A percentile compares a stretch with the other conserved stretches of the same genome.
phyloP scores from a whole-genome alignment of 1,284 basidiomycete genomes.

The Grifola frondosa region DNA sequence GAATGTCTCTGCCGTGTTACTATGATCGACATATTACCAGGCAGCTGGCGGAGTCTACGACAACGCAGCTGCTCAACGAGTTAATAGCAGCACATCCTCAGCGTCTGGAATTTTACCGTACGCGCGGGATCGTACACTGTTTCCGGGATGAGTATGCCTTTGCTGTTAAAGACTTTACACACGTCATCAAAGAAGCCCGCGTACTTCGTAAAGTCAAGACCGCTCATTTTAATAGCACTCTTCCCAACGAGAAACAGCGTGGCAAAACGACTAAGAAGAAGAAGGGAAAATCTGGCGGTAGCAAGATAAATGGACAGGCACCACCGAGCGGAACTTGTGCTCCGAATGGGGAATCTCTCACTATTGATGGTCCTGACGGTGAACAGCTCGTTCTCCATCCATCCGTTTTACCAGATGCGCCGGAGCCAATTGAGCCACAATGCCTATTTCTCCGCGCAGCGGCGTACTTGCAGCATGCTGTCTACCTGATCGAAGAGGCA shows the following conservation, averaged over 20 bases:
- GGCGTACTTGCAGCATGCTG: slow-evolving; percentile 73
- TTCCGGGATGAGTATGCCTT: slow-evolving; percentile 77
- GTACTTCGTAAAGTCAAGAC: slow-evolving; percentile 60
- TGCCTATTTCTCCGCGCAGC: slow-evolving; percentile 78
- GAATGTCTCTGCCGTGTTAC: background rate
- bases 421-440: slow-evolving; percentile 78
- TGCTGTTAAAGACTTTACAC: slow-evolving; percentile 75
- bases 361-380: slow-evolving; percentile 47
- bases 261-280: slow-evolving; percentile 57
- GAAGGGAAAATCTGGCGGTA: slow-evolving; percentile 28
- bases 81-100: slow-evolving; percentile 71
- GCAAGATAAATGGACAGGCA: slow-evolving; percentile 60
- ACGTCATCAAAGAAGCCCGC: slow-evolving; percentile 73
- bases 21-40: slow-evolving; percentile 35
- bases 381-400: slow-evolving; percentile 58
- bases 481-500: slow-evolving; percentile 68
- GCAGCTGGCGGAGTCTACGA: slow-evolving; percentile 78
- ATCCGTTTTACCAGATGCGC: slow-evolving; percentile 69
- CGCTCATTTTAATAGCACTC: slow-evolving; percentile 44
- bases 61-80: slow-evolving; percentile 69
- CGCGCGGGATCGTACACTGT: slow-evolving; percentile 79
- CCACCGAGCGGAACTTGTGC: slow-evolving; percentile 61
- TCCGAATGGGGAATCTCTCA: slow-evolving; percentile 36
- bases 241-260: slow-evolving; percentile 39
- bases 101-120: slow-evolving; percentile 76